phyloP scores from a whole-genome alignment of 2,329 filamentous ascomycete species.

The Nothophoma quercina region DNA sequence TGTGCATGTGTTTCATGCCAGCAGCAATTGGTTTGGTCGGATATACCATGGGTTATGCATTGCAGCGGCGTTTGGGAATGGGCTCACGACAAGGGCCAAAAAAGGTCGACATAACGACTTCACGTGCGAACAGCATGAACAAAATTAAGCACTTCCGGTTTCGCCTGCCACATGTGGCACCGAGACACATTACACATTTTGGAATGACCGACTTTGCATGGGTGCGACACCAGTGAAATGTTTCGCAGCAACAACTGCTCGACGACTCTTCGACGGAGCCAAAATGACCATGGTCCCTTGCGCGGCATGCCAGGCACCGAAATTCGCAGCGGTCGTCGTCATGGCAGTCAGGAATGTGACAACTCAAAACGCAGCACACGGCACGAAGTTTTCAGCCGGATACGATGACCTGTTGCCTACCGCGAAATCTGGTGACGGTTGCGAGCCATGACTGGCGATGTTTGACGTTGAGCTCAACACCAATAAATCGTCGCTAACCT shows the following conservation, averaged over 20 bases:
- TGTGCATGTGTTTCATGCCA: constrained; percentile 20
- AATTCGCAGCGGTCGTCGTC: constrained; percentile 5
- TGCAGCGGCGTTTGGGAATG: constrained; percentile 22
- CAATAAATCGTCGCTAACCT: constrained; percentile 6
- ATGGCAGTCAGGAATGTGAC: constrained; percentile 12
- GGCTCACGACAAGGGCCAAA: constrained; percentile 8
- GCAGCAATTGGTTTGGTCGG: constrained; percentile 11
- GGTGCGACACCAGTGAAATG: constrained; percentile 10
- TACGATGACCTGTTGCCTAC: constrained; percentile 8
- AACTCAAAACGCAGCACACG: constrained; percentile 11
- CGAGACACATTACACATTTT: constrained; percentile 10
- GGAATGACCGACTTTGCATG: background rate
- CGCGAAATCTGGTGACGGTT: background rate
- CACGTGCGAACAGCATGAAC: constrained; percentile 13
- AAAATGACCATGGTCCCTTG: constrained; percentile 3
- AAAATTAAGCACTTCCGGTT: constrained; percentile 9
- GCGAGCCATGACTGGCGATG: constrained; percentile 16
- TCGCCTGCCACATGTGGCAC: constrained; percentile 14
- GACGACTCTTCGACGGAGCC: background rate
- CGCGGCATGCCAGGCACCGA: constrained; percentile 14
- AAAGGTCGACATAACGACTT: constrained; percentile 12
- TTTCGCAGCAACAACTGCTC: constrained; percentile 2
- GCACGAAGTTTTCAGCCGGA: constrained; percentile 1
- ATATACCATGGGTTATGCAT: constrained; percentile 22
- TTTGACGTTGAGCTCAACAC: constrained; percentile 19